Evolutionary conservation across 176 grass and related monocot genomes (phyloP).

Genomic region (Neostapfia colusana): DNA sequence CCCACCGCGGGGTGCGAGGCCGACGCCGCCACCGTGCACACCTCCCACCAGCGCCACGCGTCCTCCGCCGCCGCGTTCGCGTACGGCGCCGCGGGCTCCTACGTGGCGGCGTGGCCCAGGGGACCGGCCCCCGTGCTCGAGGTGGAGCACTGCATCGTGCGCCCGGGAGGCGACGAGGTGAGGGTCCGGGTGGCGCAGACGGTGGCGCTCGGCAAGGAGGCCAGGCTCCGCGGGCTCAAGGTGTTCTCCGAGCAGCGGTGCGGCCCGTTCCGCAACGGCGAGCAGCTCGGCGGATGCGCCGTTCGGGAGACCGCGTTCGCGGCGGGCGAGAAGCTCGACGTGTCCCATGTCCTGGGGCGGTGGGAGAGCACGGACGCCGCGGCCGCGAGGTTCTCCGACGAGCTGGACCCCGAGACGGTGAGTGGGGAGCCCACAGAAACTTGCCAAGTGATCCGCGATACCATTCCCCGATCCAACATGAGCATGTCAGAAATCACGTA

Average conservation of each 20-base stretch:
- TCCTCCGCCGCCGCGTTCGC: constrained; percentile 23
- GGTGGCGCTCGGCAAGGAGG: neutral
- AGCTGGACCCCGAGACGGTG: constrained; percentile 47
- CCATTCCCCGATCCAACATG: neutral
- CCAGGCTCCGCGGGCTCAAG: constrained; percentile 6
- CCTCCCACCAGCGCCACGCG: constrained; percentile 45
- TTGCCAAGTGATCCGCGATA: too few species aligned
- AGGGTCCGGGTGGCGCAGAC: neutral
- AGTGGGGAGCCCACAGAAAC: neutral
- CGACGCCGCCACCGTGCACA: constrained; percentile 47
- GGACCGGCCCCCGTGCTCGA: constrained; percentile 38
- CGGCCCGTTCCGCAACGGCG: constrained; percentile 78
- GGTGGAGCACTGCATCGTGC: too few species aligned
- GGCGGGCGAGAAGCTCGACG: constrained; percentile 49
- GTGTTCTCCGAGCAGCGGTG: constrained; percentile 93
- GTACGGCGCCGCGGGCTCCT: constrained; percentile 30
- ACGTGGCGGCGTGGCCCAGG: constrained; percentile 3
- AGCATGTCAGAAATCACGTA: too few species aligned
- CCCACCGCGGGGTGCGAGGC: constrained; percentile 95
- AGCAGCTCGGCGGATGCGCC: constrained; percentile 78
- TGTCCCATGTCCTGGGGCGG: constrained; percentile 43
- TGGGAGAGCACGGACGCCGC: constrained; percentile 48
- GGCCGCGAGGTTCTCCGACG: constrained; percentile 46
- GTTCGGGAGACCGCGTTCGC: constrained; percentile 70
- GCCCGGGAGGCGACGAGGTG: too few species aligned